Percentiles rank a stretch among this genome's conserved stretches.
Conservation (phyloP, 2,329 filamentous ascomycete species). For the Colletotrichum brevisporum region DNA sequence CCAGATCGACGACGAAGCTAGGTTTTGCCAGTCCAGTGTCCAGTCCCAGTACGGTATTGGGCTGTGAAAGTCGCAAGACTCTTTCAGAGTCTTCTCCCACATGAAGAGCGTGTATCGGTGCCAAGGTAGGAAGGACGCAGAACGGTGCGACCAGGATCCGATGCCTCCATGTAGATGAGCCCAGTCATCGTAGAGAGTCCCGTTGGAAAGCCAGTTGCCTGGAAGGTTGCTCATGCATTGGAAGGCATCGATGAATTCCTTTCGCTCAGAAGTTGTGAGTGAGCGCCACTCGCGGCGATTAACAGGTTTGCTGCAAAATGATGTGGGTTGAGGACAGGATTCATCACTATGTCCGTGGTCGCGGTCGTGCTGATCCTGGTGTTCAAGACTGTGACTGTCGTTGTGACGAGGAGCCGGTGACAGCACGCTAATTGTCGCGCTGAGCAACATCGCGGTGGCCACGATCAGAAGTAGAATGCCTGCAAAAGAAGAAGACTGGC, state of each 20-base stretch:
- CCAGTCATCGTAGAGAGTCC: background rate
- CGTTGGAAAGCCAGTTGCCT: background rate
- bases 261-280: background rate
- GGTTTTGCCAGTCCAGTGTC: conserved; percentile 47
- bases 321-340: background rate
- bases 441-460: background rate
- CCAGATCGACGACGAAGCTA: conserved; percentile 44
- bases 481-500: background rate
- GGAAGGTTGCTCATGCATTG: background rate
- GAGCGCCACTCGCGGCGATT: background rate
- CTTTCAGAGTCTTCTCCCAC: conserved; percentile 47
- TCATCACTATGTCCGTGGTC: background rate
- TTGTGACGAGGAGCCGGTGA: background rate
- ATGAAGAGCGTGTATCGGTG: conserved; percentile 51
- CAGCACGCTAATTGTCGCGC: background rate
- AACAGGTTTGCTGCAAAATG: background rate
- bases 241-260: background rate
- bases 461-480: background rate
- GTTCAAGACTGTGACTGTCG: background rate
- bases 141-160: background rate
- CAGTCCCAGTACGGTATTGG: conserved; percentile 52
- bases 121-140: conserved; percentile 50
- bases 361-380: background rate
- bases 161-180: background rate
- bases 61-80: conserved; percentile 35